Percentiles rank a stretch among this genome's conserved stretches.
phyloP scores from a whole-genome alignment of 2,329 filamentous ascomycete species.

The Neofusicoccum ribis region DNA sequence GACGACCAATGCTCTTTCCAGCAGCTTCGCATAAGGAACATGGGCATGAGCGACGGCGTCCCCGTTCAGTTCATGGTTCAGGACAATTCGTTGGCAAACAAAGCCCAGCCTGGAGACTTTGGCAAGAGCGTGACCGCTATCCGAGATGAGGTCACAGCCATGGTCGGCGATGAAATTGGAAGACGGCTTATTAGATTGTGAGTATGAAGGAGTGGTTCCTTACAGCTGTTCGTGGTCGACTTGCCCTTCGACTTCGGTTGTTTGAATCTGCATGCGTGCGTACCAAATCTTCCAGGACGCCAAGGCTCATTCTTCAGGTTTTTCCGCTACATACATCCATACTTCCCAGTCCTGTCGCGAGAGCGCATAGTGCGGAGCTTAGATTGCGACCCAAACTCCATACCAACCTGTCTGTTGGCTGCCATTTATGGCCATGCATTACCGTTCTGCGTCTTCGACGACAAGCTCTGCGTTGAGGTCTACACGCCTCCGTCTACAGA shows the following conservation, averaged over 20 bases:
- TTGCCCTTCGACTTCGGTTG: no score
- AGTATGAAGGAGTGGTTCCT: background rate
- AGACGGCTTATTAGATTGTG: constrained; percentile 42
- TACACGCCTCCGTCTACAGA: constrained; percentile 36
- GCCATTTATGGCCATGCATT: constrained; percentile 47
- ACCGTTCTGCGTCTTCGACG: constrained; percentile 48
- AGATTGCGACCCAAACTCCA: constrained; percentile 31
- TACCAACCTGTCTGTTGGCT: constrained; percentile 42
- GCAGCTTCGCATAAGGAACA: constrained; percentile 31
- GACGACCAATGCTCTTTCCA: constrained; percentile 36
- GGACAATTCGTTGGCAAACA: constrained; percentile 35
- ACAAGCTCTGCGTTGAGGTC: constrained; percentile 37
- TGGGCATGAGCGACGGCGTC: constrained; percentile 24
- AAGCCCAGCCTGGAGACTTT: constrained; percentile 35
- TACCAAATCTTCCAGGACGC: background rate
- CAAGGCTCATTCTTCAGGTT: constrained; percentile 25
- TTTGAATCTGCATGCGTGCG: background rate
- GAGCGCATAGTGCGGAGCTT: constrained; percentile 34
- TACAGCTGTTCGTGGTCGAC: no score
- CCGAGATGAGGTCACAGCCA: constrained; percentile 31
- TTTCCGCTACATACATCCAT: constrained; percentile 47
- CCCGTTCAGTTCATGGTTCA: constrained; percentile 39
- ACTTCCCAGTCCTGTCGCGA: constrained; percentile 45
- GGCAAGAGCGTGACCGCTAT: constrained; percentile 27
- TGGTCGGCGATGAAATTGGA: constrained; percentile 34